phyloP scores from a whole-genome alignment of 2,329 filamentous ascomycete species.

The Parastagonospora avenae region DNA sequence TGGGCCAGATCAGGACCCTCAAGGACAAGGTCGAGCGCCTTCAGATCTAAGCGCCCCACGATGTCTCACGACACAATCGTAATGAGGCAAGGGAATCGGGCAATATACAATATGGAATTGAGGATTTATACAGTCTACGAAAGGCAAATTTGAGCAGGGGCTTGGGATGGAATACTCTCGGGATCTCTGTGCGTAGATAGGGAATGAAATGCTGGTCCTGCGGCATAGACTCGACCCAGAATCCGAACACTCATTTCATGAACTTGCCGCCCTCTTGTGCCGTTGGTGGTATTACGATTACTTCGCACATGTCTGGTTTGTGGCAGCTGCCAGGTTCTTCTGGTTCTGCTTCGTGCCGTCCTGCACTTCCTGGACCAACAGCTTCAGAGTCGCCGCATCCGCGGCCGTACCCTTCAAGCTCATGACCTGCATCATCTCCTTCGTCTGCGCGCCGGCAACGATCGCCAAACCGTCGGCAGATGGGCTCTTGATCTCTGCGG shows the following conservation, averaged over 20 bases:
- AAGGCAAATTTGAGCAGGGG: slow-evolving; percentile 12
- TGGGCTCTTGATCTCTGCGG: slow-evolving; percentile 19
- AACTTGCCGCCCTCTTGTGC: too few relatives aligned
- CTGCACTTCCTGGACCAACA: slow-evolving; percentile 17
- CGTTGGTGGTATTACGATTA: not conserved
- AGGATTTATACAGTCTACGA: slow-evolving; percentile 18
- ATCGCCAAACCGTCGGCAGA: slow-evolving; percentile 16
- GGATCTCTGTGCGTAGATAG: slow-evolving; percentile 24
- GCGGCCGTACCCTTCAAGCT: slow-evolving; percentile 6
- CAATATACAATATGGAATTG: not conserved
- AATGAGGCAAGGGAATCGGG: not conserved
- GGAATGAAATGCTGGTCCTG: slow-evolving; percentile 32
- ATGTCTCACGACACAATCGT: not conserved
- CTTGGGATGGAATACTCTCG: slow-evolving; percentile 24
- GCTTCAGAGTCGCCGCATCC: slow-evolving; percentile 13
- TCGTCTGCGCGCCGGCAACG: slow-evolving; percentile 19
- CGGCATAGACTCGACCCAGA: slow-evolving; percentile 30
- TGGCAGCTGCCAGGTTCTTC: slow-evolving; percentile 17
- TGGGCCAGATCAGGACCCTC: slow-evolving; percentile 82
- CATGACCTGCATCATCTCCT: slow-evolving; percentile 19
- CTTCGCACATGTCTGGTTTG: not conserved
- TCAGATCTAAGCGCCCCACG: slow-evolving; percentile 71
- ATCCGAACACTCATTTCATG: not conserved
- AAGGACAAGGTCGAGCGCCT: slow-evolving; percentile 96
- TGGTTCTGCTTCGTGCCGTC: slow-evolving; percentile 23